Evolutionary conservation across 495 filamentous ascomycete genomes (phyloP), one percentile per base, ranked within the genome.

Genomic region (Aspergillus heteromorphus): DNA sequence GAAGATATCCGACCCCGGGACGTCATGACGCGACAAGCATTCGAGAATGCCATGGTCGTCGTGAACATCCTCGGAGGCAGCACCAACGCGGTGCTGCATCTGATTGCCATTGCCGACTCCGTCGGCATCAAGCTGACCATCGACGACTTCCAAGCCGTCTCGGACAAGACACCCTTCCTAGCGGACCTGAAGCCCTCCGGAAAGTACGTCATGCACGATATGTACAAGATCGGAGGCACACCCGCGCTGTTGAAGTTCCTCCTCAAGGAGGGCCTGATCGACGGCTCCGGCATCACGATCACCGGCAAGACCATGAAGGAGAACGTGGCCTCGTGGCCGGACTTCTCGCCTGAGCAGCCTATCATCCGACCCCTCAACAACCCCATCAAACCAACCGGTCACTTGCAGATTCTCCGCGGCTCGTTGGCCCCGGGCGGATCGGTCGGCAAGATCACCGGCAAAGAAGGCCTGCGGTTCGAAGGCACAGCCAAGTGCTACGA

Each of bases 371-470:
- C 93, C 4, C 73, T 97, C 55, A 87, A 79, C 69, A 85, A 95
- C 69, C 95, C 93, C 20, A 92, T 98, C 80, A 97, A 98, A 76
- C 58, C 76, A 23, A 96, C 91, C 3, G 93, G 93, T 48, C 93
- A 97, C 72, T 95, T 98, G 66, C 92, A 96, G 74, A 98, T 98
- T 68, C 83, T 98, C 17, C 87, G 91, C 49, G 93, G 93, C 30
- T 87, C 86, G 6, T 81, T 98, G 23, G 90, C 93, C 2, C 93
- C 93, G 1, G 93, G 87, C 54, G 93, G 93, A 48, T 87, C 83
- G 58, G 93, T 98, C 13, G 93, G 92, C 56, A 98, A 98, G 78
- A 98, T 98, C 71, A 98, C 93, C 8, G 93, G 93, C 55, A 98
- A 98, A 73, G 93, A 98, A 69, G 93, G 93, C 18, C 79, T 86